phyloP scores from a whole-genome alignment of 352 stramenopile genomes.

The Globisporangium rhizosaccharum region DNA sequence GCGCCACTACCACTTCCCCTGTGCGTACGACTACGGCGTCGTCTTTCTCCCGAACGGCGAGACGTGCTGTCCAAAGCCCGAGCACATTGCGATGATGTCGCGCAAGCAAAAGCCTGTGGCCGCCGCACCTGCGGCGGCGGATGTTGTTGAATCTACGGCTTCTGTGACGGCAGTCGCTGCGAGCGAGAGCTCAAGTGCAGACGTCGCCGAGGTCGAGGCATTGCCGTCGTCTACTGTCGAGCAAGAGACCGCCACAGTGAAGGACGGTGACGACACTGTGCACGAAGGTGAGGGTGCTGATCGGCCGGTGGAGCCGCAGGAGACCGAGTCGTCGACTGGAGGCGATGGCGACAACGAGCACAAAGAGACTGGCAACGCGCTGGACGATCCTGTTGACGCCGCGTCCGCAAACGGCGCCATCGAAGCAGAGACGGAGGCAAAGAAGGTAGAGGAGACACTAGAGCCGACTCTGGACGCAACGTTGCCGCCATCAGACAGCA shows the following conservation, averaged over 20 bases:
- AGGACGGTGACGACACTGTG: no score
- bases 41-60: slow-evolving; percentile 66
- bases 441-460: not conserved
- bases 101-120: slow-evolving; percentile 16
- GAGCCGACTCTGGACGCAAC: not conserved
- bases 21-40: slow-evolving; percentile 74
- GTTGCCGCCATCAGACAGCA: no score
- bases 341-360: not conserved
- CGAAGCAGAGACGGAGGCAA: not conserved
- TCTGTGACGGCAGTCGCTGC: not conserved
- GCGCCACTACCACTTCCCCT: slow-evolving; percentile 93
- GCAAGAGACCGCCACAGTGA: no score
- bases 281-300: no score
- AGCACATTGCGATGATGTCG: slow-evolving; percentile 51
- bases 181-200: no score
- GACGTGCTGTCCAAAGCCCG: slow-evolving; percentile 50
- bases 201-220: no score
- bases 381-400: not conserved
- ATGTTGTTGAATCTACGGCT: not conserved
- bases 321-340: not conserved
- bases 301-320: no score
- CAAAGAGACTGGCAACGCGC: not conserved
- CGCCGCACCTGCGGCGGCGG: not conserved
- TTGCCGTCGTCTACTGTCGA: no score
- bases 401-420: not conserved